These are phyloP conservation scores for Ehretia macrophylla DNA, from an alignment of 257 asterid species.

Conservation along the genomic window DNA sequence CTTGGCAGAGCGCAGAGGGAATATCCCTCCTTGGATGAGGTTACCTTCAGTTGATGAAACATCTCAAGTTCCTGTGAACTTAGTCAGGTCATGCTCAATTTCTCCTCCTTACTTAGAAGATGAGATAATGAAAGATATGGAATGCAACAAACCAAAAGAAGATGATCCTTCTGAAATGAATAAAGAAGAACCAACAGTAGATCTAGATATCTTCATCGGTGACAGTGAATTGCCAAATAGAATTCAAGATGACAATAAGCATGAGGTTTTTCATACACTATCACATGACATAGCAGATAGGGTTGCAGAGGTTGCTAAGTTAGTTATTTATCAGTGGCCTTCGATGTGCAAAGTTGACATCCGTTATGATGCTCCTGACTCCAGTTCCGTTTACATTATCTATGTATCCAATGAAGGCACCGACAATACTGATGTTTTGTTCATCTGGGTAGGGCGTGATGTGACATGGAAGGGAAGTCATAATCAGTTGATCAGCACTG, in stretches of 20 bases:
- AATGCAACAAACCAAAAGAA: slow-evolving; percentile 17
- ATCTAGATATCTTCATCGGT: slow-evolving; percentile 20
- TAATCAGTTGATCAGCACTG: slow-evolving; percentile 21
- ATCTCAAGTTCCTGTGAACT: slow-evolving; percentile 38
- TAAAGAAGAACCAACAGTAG: slow-evolving; percentile 32
- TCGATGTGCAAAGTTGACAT: slow-evolving; percentile 32
- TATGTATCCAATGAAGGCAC: slow-evolving; percentile 22
- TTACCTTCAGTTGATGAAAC: slow-evolving; percentile 47
- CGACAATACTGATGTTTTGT: slow-evolving; percentile 26
- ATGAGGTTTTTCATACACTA: slow-evolving; percentile 19
- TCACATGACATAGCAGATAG: slow-evolving; percentile 12
- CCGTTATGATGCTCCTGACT: slow-evolving; percentile 29
- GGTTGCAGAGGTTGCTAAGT: slow-evolving; percentile 21
- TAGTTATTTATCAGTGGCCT: slow-evolving; percentile 46
- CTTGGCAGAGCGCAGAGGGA: slow-evolving; percentile 48
- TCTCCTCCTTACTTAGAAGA: slow-evolving; percentile 33
- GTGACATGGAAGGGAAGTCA: slow-evolving; percentile 24
- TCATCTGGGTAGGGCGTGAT: slow-evolving; percentile 43
- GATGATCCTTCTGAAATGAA: slow-evolving; percentile 24
- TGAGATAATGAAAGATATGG: slow-evolving; percentile 31
- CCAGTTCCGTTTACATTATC: slow-evolving; percentile 34
- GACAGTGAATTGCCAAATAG: slow-evolving; percentile 25
- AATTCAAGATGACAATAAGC: slow-evolving; percentile 26
- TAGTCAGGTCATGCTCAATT: slow-evolving; percentile 35
- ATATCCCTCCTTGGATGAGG: slow-evolving; percentile 40